These are phyloP conservation scores for Diaporthe nobilis DNA, from an alignment of 2,329 filamentous ascomycete species.

Conservation along the genomic window DNA sequence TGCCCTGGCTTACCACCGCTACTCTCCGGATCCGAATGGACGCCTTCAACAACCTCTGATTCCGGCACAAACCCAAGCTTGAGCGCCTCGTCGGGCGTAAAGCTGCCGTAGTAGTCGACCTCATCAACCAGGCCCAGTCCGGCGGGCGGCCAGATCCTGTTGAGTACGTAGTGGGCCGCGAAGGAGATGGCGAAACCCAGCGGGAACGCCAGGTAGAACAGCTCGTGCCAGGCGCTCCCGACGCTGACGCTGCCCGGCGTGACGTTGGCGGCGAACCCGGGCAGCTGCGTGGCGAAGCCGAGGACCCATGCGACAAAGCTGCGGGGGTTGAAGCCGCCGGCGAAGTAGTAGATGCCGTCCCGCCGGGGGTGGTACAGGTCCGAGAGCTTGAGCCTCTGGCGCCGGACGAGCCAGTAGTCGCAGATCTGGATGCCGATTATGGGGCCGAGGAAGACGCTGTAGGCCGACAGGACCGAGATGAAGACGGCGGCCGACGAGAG, in stretches of 20 bases:
- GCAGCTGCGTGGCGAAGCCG: constrained; percentile 38
- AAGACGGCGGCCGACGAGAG: constrained; percentile 61
- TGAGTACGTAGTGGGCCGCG: constrained; percentile 32
- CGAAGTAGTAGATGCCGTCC: constrained; percentile 40
- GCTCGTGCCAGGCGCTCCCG: constrained; percentile 33
- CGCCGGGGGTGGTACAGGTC: constrained; percentile 40
- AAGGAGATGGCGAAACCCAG: constrained; percentile 39
- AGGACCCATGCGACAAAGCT: constrained; percentile 41
- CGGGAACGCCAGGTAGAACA: constrained; percentile 39
- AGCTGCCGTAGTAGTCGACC: constrained; percentile 32
- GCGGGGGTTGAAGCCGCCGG: constrained; percentile 39
- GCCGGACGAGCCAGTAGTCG: constrained; percentile 41
- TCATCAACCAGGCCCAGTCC: constrained; percentile 30
- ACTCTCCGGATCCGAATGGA: constrained; percentile 23
- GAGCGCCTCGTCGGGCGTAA: constrained; percentile 33
- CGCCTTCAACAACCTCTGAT: constrained; percentile 30
- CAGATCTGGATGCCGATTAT: constrained; percentile 41
- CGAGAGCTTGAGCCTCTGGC: constrained; percentile 39
- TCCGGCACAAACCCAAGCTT: constrained; percentile 30
- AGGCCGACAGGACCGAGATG: constrained; percentile 60
- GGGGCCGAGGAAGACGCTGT: constrained; percentile 44
- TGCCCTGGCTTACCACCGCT: background rate
- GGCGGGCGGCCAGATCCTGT: constrained; percentile 31
- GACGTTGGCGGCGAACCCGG: constrained; percentile 38
- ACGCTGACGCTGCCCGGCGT: constrained; percentile 30